Base-by-base conservation (phyloP, 2,329 filamentous ascomycete species). In the Colletotrichum ledebouriae region DNA sequence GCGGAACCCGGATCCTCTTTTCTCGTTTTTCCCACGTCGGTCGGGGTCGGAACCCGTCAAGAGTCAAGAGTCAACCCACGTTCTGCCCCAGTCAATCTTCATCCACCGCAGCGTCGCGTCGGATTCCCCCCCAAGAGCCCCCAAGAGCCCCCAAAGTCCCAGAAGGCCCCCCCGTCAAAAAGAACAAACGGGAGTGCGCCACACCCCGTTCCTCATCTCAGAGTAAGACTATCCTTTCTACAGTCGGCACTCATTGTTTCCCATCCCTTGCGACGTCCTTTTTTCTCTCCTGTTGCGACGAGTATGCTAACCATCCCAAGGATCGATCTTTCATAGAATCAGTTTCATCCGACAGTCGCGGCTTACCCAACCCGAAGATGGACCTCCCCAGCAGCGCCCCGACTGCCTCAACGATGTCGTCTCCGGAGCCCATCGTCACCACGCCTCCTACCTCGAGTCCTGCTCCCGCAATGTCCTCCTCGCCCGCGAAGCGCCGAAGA, bases 291-390 rank as follows among this genome's bases (percentile, higher is more conserved):
- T 29, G 17, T 11, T 13, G 15, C 39, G n/a, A 25, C 22, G 13
- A 52, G 15, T 39, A 55, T 69, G 63, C 44, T 63, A 34, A 67
- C 58, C 58, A 39, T 22, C n/a, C 13, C 22, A 25, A 33, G 63
- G 64, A 33, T 39, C 41, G 20, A 55, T 76, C 50, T 76, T 75
- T 53, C 68, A 71, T 41, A 71, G 71, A 60, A 71, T 70, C 71
- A 74, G 73, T 72, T 71, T 78, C 59, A 67, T 75, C 60, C 67
- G 72, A 69, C 74, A 76, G 66, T 68, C 78, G 74, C 73, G 71
- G 75, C 59, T 76, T 75, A 4, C 42, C 37, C 47, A 15, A 20
- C 49, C 2, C 50, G 11, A 63, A 59, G 22, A 70, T 70, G 69
- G 56, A 70, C 29, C 29, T 66, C 25, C 22, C 70, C 37, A 62